Evolutionary conservation across 208 protist species (phyloP), one percentile per base, ranked within the genome.

Genomic region (Porcisia deanei): DNA sequence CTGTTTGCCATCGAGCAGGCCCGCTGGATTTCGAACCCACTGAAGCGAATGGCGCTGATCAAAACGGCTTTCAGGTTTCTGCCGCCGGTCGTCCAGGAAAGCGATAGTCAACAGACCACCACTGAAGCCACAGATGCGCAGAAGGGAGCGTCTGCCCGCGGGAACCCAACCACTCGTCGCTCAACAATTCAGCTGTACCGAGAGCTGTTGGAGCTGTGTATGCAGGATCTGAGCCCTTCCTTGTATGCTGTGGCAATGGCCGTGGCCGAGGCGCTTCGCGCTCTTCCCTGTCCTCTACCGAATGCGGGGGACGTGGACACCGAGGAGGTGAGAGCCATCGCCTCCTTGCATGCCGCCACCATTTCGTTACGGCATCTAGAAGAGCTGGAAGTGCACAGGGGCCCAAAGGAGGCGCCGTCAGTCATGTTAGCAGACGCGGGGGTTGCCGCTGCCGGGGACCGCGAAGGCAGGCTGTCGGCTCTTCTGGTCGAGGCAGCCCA

Each of bases 121-220:
- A 18, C 47, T 22, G 70, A 64, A 4, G 22, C 55, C 9, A 9
- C 41, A 16, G 70, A 64, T 54, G 3, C 43, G 55, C 49, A 55
- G 47, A 73, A n/a, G n/a, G 55, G 57, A 0, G 71, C 66, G 45
- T 30, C 66, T 58, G 53, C 41, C 34, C 22, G 12, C 22, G 55
- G 54, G 18, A 10, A 9, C 39, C 4, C 22, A 14, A 52, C 63
- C 39, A 65, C 79, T 8, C 71, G 78, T 5, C 80, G 74, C 18
- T 92, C 85, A 14, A 67, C 85, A 0, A 85, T 87, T 34, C 82
- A 92, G 68, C 80, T 97, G 69, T 95, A 94, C 75, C 77, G 82
- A 53, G 72, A 87, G 41, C 70, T 96, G 16, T 75, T 96, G 25
- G 79, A 84, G 10, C 86, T 93, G 49, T 93, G 90, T 70, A 84